phyloP scores from a whole-genome alignment of 73 alveolate species.

The Tetrahymena borealis region DNA sequence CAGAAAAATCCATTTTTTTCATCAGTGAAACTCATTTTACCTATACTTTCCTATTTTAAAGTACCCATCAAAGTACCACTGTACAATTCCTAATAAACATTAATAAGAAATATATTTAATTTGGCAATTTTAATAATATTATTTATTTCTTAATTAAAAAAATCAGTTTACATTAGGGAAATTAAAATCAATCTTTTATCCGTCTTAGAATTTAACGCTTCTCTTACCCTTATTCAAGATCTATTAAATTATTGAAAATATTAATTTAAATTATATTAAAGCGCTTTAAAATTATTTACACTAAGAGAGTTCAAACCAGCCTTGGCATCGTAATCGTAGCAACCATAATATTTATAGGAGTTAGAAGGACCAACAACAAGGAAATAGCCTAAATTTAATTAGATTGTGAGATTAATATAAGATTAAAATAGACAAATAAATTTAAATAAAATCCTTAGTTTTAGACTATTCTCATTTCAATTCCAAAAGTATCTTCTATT shows the following conservation, averaged over 20 bases:
- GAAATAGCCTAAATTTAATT: constrained; percentile 13
- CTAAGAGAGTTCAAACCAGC: constrained; percentile 74
- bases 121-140: not conserved
- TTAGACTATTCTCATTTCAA: no score
- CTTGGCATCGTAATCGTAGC: constrained; percentile 60
- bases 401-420: not conserved
- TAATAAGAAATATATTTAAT: not conserved
- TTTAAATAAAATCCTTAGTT: no score
- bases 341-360: constrained; percentile 42
- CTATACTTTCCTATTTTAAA: constrained; percentile 51
- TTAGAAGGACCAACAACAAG: constrained; percentile 68
- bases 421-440: no score
- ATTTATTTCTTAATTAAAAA: not conserved
- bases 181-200: constrained; percentile 44
- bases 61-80: constrained; percentile 74
- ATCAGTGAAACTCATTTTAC: constrained; percentile 54
- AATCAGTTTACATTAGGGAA: constrained; percentile 48
- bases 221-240: constrained; percentile 59
- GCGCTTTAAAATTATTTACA: not conserved
- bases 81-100: constrained; percentile 16
- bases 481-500: no score
- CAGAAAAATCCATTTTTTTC: constrained; percentile 47
- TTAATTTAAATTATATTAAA: not conserved
- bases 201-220: constrained; percentile 61
- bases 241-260: not conserved